These are phyloP conservation scores for Hypsizygus marmoreus DNA, from an alignment of 768 basidiomycete genomes.

Conservation along the genomic window DNA sequence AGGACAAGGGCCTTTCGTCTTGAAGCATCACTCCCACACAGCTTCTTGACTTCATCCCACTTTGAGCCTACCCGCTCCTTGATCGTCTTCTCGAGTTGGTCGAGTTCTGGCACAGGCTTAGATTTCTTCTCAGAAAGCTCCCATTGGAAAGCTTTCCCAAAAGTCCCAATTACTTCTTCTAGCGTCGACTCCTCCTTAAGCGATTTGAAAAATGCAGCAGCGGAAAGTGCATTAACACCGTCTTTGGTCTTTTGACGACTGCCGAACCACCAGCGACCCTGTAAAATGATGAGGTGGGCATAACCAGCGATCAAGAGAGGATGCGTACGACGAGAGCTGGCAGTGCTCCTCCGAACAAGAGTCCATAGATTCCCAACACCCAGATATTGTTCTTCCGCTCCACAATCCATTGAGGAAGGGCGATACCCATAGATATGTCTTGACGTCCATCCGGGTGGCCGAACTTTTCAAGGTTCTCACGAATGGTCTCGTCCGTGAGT, in stretches of 20 bases:
- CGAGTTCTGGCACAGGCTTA: conserved; percentile 39
- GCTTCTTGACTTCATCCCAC: conserved; percentile 53
- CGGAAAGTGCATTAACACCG: conserved; percentile 78
- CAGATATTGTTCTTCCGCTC: conserved; percentile 89
- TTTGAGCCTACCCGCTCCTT: conserved; percentile 47
- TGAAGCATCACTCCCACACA: conserved; percentile 38
- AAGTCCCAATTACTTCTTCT: conserved; percentile 67
- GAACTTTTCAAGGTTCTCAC: conserved; percentile 85
- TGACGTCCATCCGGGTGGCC: conserved; percentile 98
- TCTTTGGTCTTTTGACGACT: conserved; percentile 90
- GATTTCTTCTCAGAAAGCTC: conserved; percentile 43
- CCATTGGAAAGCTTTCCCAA: conserved; percentile 67
- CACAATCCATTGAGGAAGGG: conserved; percentile 91
- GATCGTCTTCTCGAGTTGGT: conserved; percentile 54
- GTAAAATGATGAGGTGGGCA: conserved; percentile 1
- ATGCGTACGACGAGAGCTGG: conserved; percentile 77
- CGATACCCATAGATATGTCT: conserved; percentile 91
- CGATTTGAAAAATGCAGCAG: conserved; percentile 84
- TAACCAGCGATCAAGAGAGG: background rate
- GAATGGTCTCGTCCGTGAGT: conserved; percentile 89
- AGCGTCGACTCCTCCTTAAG: conserved; percentile 80
- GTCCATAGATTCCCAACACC: conserved; percentile 85
- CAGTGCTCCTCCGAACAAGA: conserved; percentile 85
- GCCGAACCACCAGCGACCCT: conserved; percentile 98
- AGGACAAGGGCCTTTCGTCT: conserved; percentile 65